Conservation (phyloP, 1,139 yeast species). For the Geotrichum reessii region DNA sequence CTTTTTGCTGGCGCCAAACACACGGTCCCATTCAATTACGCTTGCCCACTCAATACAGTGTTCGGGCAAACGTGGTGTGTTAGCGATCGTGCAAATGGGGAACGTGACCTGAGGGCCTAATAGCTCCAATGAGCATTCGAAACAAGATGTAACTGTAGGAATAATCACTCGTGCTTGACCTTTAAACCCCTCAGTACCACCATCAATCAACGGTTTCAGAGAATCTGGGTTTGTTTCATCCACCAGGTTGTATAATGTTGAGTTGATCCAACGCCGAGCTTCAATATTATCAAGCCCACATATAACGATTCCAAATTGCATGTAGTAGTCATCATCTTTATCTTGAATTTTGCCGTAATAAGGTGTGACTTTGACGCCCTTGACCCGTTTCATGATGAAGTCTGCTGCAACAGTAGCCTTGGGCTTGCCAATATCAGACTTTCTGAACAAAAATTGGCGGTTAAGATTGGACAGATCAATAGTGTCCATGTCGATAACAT, state of each 20-base stretch:
- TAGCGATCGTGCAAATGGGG: conserved; percentile 92
- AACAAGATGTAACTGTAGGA: conserved; percentile 83
- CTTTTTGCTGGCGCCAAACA: conserved; percentile 40
- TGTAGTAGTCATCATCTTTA: conserved; percentile 57
- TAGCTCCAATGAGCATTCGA: conserved; percentile 83
- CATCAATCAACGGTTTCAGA: conserved; percentile 81
- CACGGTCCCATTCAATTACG: conserved; percentile 65
- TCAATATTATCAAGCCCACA: conserved; percentile 89
- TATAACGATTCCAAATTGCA: conserved; percentile 63
- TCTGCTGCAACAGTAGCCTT: conserved; percentile 78
- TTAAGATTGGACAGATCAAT: conserved; percentile 86
- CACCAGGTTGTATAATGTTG: conserved; percentile 60
- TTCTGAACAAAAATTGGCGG: conserved; percentile 79
- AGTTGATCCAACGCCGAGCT: conserved; percentile 89
- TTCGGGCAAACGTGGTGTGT: conserved; percentile 88
- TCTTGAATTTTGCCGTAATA: conserved; percentile 71
- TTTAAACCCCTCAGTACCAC: conserved; percentile 92
- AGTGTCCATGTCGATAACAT: conserved; percentile 92
- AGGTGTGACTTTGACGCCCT: conserved; percentile 47
- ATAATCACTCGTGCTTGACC: conserved; percentile 87
- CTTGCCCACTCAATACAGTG: conserved; percentile 94
- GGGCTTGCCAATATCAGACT: conserved; percentile 66
- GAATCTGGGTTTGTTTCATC: conserved; percentile 45
- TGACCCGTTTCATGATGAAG: conserved; percentile 48
- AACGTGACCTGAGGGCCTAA: conserved; percentile 64